Evolutionary conservation across 345 rosid species (phyloP).

Genomic region (Citrus hindsii): DNA sequence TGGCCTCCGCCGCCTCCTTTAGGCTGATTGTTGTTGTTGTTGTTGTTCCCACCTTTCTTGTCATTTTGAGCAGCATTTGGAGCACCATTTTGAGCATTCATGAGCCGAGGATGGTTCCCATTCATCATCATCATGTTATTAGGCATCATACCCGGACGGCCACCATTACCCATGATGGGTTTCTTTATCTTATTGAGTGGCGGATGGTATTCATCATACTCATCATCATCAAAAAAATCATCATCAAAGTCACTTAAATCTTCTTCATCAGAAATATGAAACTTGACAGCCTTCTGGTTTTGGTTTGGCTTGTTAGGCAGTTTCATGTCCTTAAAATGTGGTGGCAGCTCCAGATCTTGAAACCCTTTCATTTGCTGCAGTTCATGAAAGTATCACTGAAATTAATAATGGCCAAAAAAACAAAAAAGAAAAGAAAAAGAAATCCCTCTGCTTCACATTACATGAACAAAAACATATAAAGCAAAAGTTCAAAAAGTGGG

Average conservation of each 20-base stretch:
- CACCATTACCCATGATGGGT: constrained; percentile 40
- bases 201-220: constrained; percentile 43
- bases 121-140: constrained; percentile 39
- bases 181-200: constrained; percentile 60
- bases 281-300: constrained; percentile 52
- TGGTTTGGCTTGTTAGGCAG: constrained; percentile 44
- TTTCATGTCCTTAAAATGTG: constrained; percentile 68
- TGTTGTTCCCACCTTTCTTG: constrained; percentile 44
- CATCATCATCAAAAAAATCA: constrained; percentile 37
- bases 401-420: not conserved
- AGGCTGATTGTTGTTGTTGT: constrained; percentile 41
- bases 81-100: constrained; percentile 51
- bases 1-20: constrained; percentile 40
- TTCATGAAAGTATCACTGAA: constrained; percentile 43
- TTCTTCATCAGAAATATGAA: constrained; percentile 45
- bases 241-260: constrained; percentile 29
- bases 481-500: not conserved
- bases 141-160: constrained; percentile 32
- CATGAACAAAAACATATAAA: not conserved
- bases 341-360: constrained; percentile 64
- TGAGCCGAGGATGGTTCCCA: constrained; percentile 44
- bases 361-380: constrained; percentile 65
- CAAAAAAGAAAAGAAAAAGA: not conserved
- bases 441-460: too few species aligned
- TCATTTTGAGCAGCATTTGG: constrained; percentile 37